Evolutionary conservation across 179 eudicot genomes (phyloP).

Genomic region (Drosera spatulata): DNA sequence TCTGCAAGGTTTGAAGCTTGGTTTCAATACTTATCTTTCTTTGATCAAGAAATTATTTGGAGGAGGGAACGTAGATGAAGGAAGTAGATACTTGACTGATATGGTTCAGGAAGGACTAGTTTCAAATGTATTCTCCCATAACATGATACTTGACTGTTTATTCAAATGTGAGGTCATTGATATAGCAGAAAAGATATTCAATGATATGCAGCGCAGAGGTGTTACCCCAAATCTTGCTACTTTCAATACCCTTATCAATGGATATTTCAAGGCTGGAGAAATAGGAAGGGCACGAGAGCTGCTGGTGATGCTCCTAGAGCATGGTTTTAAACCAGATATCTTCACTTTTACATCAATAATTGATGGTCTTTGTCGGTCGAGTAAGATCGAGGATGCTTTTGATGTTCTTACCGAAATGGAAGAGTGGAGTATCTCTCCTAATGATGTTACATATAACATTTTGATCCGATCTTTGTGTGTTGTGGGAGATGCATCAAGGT

Average conservation of each 20-base stretch:
- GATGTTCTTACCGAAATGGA: constrained; percentile 73
- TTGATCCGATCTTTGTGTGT: constrained; percentile 63
- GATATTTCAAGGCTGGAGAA: constrained; percentile 56
- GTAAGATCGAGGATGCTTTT: constrained; percentile 67
- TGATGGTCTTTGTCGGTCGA: constrained; percentile 68
- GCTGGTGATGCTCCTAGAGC: constrained; percentile 51
- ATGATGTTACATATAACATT: constrained; percentile 61
- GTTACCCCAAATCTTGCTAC: constrained; percentile 67
- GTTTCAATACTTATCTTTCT: constrained; percentile 41
- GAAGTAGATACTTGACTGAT: constrained; percentile 37
- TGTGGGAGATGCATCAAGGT: constrained; percentile 49
- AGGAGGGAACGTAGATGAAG: constrained; percentile 35
- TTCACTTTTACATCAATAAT: constrained; percentile 73
- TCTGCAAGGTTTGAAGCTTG: constrained; percentile 30
- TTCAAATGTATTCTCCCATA: constrained; percentile 47
- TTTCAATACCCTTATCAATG: constrained; percentile 65
- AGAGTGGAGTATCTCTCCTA: constrained; percentile 79
- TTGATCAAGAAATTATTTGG: constrained; percentile 44
- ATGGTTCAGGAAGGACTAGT: constrained; percentile 41
- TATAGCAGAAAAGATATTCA: constrained; percentile 41
- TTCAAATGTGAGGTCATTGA: constrained; percentile 58
- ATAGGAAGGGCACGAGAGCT: constrained; percentile 41
- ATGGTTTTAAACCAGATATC: constrained; percentile 63
- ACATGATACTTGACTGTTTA: constrained; percentile 73
- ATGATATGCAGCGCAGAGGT: constrained; percentile 45